phyloP scores from a whole-genome alignment of 352 stramenopile species.

The Blastocystis hominis region DNA sequence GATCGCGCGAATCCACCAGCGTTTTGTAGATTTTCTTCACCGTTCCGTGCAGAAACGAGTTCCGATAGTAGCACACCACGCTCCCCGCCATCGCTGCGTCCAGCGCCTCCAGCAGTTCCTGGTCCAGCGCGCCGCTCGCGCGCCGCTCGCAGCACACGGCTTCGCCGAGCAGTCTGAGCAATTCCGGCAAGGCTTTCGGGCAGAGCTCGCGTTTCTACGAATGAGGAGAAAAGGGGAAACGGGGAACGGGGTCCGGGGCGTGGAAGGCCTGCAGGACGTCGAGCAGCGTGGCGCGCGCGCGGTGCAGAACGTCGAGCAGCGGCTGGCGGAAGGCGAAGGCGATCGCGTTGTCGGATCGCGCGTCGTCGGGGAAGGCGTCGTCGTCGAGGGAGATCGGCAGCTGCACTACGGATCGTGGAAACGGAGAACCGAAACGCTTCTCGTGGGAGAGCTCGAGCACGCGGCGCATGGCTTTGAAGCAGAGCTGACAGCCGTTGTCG shows the following conservation, averaged over 20 bases:
- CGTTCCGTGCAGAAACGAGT: slow-evolving; percentile 20
- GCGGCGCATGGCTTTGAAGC: neutral
- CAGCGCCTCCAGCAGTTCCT: neutral
- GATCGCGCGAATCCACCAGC: neutral
- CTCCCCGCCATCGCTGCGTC: neutral
- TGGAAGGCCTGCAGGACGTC: neutral
- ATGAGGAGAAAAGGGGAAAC: neutral
- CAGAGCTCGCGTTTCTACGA: neutral
- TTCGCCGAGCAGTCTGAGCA: neutral
- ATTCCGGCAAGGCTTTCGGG: neutral
- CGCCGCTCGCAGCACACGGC: neutral
- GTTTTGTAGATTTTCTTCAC: slow-evolving; percentile 21
- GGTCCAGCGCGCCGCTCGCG: neutral
- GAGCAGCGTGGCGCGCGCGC: neutral
- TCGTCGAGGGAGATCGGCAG: neutral
- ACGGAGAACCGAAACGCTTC: neutral
- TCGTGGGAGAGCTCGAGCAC: neutral
- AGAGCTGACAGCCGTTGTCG: neutral
- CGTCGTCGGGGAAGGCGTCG: neutral
- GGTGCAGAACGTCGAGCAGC: neutral
- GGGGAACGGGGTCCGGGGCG: too few species aligned
- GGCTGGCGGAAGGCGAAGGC: neutral
- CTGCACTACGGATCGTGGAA: neutral
- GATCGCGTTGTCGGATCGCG: neutral
- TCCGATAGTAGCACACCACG: neutral